phyloP scores from a whole-genome alignment of 371 early-diverging fungal species.

The Rhizopus arrhizus region DNA sequence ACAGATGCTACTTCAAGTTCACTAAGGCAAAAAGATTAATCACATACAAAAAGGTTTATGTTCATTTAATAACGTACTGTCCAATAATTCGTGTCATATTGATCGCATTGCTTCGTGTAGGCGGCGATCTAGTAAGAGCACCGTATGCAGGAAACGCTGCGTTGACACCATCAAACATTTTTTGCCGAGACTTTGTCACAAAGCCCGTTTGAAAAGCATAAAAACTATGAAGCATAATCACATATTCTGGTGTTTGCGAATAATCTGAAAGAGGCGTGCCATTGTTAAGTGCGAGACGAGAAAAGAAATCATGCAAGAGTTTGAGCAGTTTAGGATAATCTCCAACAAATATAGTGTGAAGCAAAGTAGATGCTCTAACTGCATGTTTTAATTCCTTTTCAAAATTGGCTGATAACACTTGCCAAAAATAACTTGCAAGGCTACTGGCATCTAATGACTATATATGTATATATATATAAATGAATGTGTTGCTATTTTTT shows the following conservation, averaged over 20 bases:
- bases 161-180: constrained; percentile 66
- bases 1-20: constrained; percentile 68
- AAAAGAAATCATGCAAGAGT: constrained; percentile 75
- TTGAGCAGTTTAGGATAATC: constrained; percentile 80
- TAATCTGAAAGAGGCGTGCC: constrained; percentile 53
- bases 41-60: neutral
- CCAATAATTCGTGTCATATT: constrained; percentile 58
- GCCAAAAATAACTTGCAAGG: constrained; percentile 55
- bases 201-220: constrained; percentile 72
- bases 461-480: neutral
- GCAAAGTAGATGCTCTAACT: constrained; percentile 57
- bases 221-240: constrained; percentile 68
- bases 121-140: constrained; percentile 33
- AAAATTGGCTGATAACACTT: constrained; percentile 46
- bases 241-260: constrained; percentile 68
- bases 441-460: constrained; percentile 45
- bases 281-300: constrained; percentile 66
- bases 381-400: constrained; percentile 53
- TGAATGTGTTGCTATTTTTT: neutral
- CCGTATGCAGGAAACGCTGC: constrained; percentile 54
- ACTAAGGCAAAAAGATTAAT: constrained; percentile 27
- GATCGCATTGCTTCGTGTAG: constrained; percentile 55
- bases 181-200: constrained; percentile 61
- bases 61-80: constrained; percentile 39
- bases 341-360: constrained; percentile 72